phyloP scores from a whole-genome alignment of 2,329 filamentous ascomycete genomes.

The Fusarium armeniacum region DNA sequence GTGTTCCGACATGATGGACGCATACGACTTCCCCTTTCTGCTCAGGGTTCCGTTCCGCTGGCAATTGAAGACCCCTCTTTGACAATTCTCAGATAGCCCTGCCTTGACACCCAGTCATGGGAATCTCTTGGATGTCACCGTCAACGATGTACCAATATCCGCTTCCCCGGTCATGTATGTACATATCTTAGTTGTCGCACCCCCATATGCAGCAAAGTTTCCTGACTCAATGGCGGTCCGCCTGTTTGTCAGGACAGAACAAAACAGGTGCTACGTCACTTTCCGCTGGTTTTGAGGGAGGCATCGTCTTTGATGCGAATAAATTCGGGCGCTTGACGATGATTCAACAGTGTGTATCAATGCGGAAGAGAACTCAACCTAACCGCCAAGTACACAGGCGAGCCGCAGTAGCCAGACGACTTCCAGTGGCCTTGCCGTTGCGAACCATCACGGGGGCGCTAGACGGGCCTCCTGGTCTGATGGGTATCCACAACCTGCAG shows the following conservation, averaged over 20 bases:
- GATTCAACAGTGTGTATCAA: slow-evolving; percentile 18
- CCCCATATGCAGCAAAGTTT: slow-evolving; percentile 34
- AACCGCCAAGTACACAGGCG: slow-evolving; percentile 41
- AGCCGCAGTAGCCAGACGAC: slow-evolving; percentile 49
- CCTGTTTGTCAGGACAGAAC: slow-evolving; percentile 14
- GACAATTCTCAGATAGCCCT: slow-evolving; percentile 32
- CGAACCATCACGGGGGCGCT: slow-evolving; percentile 45
- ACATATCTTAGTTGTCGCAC: slow-evolving; percentile 25
- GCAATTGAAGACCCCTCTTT: slow-evolving; percentile 33
- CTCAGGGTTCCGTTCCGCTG: slow-evolving; percentile 26
- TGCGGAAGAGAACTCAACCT: slow-evolving; percentile 37
- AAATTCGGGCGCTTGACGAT: slow-evolving; percentile 31
- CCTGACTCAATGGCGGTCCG: slow-evolving; percentile 38
- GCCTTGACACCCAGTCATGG: slow-evolving; percentile 38
- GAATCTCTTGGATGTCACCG: slow-evolving; percentile 43
- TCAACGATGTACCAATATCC: slow-evolving; percentile 32
- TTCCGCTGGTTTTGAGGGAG: slow-evolving; percentile 7
- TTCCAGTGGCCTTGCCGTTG: slow-evolving; percentile 33
- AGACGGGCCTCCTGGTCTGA: slow-evolving; percentile 25
- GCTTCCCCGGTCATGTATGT: slow-evolving; percentile 29
- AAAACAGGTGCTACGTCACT: slow-evolving; percentile 30
- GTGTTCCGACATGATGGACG: slow-evolving; percentile 27
- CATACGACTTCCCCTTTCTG: slow-evolving; percentile 38
- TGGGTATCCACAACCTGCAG: slow-evolving; percentile 43
- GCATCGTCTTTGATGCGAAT: slow-evolving; percentile 21